Evolutionary conservation across 768 basidiomycete genomes (phyloP).

Genomic region (Trametes meyenii): DNA sequence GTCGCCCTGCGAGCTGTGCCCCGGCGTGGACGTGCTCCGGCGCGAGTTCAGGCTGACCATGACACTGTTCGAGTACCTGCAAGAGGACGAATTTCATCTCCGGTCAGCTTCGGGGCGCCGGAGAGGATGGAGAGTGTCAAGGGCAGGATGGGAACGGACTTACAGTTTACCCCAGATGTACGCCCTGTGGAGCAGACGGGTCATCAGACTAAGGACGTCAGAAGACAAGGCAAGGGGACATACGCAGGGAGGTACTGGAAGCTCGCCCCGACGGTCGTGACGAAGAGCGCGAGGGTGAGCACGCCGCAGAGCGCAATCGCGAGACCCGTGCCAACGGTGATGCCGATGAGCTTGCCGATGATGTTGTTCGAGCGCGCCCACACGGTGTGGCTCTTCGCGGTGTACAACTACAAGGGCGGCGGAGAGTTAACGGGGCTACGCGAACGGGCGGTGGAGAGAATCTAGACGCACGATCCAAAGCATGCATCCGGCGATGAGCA

Average conservation of each 20-base stretch:
- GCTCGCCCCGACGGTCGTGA: slow-evolving; percentile 9
- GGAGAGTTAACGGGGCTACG: neutral
- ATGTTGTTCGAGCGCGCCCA: slow-evolving; percentile 7
- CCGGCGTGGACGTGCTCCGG: neutral
- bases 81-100: neutral
- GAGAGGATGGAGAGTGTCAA: neutral
- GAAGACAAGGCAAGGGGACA: neutral
- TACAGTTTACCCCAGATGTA: slow-evolving; percentile 21
- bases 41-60: slow-evolving; percentile 17
- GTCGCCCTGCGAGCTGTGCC: neutral
- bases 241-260: slow-evolving; percentile 19
- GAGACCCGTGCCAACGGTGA: slow-evolving; percentile 12
- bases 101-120: neutral
- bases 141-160: neutral
- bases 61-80: slow-evolving; percentile 15
- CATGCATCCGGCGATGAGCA: slow-evolving; percentile 33
- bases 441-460: neutral
- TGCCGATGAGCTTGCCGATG: slow-evolving; percentile 5
- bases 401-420: neutral
- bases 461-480: slow-evolving; percentile 29
- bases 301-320: slow-evolving; percentile 12
- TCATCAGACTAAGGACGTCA: neutral
- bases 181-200: neutral
- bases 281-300: slow-evolving; percentile 11
- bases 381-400: slow-evolving; percentile 1